phyloP scores from a whole-genome alignment of 2,329 filamentous ascomycete genomes.

The Nothophaeocryptopus gaeumannii region DNA sequence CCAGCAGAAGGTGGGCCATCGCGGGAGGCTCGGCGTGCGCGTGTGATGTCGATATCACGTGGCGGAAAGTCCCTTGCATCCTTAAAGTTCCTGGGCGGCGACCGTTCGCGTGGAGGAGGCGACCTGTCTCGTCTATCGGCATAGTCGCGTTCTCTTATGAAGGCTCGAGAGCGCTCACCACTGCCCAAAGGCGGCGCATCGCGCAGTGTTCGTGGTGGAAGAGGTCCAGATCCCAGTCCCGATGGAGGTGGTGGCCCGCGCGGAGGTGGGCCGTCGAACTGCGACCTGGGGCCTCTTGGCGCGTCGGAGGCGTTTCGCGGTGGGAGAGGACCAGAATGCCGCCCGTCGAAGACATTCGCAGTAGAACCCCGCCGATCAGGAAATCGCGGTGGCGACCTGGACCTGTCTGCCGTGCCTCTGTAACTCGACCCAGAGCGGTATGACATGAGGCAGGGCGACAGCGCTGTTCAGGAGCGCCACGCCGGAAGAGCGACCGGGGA shows the following conservation, averaged over 20 bases:
- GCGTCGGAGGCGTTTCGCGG: conserved; percentile 53
- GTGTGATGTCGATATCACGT: conserved; percentile 63
- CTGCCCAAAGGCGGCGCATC: conserved; percentile 58
- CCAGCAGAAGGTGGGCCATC: conserved; percentile 71
- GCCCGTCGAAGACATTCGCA: conserved; percentile 35
- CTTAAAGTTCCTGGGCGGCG: conserved; percentile 57
- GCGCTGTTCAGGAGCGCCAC: conserved; percentile 9
- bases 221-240: conserved; percentile 59
- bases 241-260: conserved; percentile 31
- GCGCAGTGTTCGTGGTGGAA: conserved; percentile 43
- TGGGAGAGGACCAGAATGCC: conserved; percentile 26
- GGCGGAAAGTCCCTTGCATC: conserved; percentile 62
- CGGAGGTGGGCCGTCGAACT: conserved; percentile 60
- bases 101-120: conserved; percentile 61
- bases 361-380: conserved; percentile 68
- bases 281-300: conserved; percentile 76
- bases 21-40: conserved; percentile 65
- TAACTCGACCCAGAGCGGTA: conserved; percentile 23
- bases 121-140: conserved; percentile 56
- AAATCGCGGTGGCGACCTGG: conserved; percentile 69
- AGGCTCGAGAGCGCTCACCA: conserved; percentile 55
- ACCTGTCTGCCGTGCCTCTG: conserved; percentile 53
- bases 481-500: conserved; percentile 2
- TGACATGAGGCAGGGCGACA: conserved; percentile 16
- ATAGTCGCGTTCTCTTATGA: conserved; percentile 50